Conservation (phyloP, 2,329 filamentous ascomycete species). For the Dichotomopilus funicola region DNA sequence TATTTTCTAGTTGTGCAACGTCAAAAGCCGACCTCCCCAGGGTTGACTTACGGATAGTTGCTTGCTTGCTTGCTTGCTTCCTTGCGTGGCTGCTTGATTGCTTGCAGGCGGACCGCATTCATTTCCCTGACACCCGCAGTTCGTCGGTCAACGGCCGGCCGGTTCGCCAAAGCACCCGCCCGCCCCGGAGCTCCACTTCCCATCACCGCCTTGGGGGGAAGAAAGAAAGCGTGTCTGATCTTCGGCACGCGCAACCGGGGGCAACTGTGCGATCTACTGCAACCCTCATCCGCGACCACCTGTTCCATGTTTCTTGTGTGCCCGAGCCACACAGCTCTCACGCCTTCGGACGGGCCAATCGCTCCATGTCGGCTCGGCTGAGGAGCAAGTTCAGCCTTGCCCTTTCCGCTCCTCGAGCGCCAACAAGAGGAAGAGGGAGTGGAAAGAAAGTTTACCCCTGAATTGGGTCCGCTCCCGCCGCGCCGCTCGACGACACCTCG, state of each 20-base stretch:
- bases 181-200: too few species aligned
- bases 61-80: too few species aligned
- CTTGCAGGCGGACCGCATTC: too few species aligned
- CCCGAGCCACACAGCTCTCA: slow-evolving; percentile 6
- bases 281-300: slow-evolving; percentile 5
- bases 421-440: too few species aligned
- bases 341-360: slow-evolving; percentile 12
- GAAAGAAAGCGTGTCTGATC: not conserved
- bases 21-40: not conserved
- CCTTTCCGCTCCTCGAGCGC: not conserved
- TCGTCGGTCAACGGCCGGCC: too few species aligned
- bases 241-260: not conserved
- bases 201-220: too few species aligned
- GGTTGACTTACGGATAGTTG: too few species aligned
- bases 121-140: too few species aligned
- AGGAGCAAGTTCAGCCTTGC: slow-evolving; percentile 12
- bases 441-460: slow-evolving; percentile 6
- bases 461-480: slow-evolving; percentile 1
- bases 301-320: slow-evolving; percentile 16
- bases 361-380: slow-evolving; percentile 16
- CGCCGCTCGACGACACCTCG: not conserved
- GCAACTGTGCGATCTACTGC: slow-evolving; percentile 13
- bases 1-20: not conserved
- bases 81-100: too few species aligned
- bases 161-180: too few species aligned